Evolutionary conservation across 2,329 filamentous ascomycete species (phyloP).

Genomic region (Fusarium luffae): DNA sequence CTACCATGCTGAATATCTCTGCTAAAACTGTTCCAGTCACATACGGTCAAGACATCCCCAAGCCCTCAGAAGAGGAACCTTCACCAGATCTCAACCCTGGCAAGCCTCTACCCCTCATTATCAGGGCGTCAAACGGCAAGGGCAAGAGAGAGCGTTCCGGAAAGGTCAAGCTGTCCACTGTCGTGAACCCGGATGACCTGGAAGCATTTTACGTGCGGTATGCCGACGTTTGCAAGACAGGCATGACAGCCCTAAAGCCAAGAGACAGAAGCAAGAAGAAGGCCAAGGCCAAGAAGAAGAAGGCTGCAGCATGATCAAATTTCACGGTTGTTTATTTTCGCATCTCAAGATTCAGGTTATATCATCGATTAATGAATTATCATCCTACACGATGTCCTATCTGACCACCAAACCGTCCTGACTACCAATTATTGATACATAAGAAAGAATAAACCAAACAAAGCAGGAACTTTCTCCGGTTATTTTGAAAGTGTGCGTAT

Average conservation of each 20-base stretch:
- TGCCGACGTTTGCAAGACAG: slow-evolving; percentile 88
- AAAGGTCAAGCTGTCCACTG: slow-evolving; percentile 82
- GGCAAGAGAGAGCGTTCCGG: slow-evolving; percentile 65
- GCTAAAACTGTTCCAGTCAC: slow-evolving; percentile 52
- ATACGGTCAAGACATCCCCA: slow-evolving; percentile 56
- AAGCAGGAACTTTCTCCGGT: neutral
- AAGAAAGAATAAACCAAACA: slow-evolving; percentile 1
- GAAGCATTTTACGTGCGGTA: slow-evolving; percentile 86
- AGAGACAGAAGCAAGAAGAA: slow-evolving; percentile 89
- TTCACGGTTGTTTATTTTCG: neutral
- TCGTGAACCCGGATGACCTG: slow-evolving; percentile 80
- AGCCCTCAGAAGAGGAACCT: slow-evolving; percentile 59
- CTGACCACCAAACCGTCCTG: slow-evolving; percentile 10
- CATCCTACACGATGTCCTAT: slow-evolving; percentile 16
- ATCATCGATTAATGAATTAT: slow-evolving; percentile 36
- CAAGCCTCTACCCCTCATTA: slow-evolving; percentile 75
- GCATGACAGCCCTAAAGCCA: slow-evolving; percentile 92
- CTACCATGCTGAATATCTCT: neutral
- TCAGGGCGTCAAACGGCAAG: slow-evolving; percentile 87
- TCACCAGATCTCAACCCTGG: slow-evolving; percentile 70
- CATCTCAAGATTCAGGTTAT: slow-evolving; percentile 5
- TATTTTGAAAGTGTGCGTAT: neutral
- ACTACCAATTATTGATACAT: slow-evolving; percentile 7
- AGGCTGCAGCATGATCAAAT: slow-evolving; percentile 47
- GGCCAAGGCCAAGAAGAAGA: slow-evolving; percentile 80